Evolutionary conservation across 768 basidiomycete species (phyloP).

Genomic region (Leccinellum albellum): DNA sequence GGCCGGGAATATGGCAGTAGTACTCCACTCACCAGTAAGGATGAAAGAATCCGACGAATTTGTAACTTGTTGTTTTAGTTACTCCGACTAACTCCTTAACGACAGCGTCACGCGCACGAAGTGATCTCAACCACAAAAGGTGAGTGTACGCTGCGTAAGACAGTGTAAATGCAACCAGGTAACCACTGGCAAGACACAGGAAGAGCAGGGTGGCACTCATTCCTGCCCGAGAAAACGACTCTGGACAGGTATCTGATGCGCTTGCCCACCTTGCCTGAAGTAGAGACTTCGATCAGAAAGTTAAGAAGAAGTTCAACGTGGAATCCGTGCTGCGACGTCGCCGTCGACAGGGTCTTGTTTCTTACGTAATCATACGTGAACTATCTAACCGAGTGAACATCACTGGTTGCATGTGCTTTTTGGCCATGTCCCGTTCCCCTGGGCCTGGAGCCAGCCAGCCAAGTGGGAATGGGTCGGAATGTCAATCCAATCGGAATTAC

Average conservation of each 20-base stretch:
- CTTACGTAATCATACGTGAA: constrained; percentile 10
- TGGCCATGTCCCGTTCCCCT: not conserved
- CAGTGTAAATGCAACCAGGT: constrained; percentile 10
- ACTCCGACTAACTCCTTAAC: constrained; percentile 14
- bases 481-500: constrained; percentile 11
- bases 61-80: constrained; percentile 8
- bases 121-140: constrained; percentile 19
- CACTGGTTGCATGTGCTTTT: not conserved
- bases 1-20: not conserved
- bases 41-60: constrained; percentile 84
- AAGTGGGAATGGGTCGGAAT: not conserved
- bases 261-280: not conserved
- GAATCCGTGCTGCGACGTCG: not conserved
- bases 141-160: constrained; percentile 25
- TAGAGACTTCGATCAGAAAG: not conserved
- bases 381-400: not conserved
- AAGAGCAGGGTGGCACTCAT: constrained; percentile 16
- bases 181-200: constrained; percentile 10
- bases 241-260: not conserved
- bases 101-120: constrained; percentile 17
- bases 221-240: not conserved
- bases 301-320: not conserved
- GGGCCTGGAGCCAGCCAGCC: not conserved
- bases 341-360: not conserved
- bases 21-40: constrained; percentile 77